Base-by-base conservation (phyloP, 768 basidiomycete species). In the Tephrocybe sp. region DNA sequence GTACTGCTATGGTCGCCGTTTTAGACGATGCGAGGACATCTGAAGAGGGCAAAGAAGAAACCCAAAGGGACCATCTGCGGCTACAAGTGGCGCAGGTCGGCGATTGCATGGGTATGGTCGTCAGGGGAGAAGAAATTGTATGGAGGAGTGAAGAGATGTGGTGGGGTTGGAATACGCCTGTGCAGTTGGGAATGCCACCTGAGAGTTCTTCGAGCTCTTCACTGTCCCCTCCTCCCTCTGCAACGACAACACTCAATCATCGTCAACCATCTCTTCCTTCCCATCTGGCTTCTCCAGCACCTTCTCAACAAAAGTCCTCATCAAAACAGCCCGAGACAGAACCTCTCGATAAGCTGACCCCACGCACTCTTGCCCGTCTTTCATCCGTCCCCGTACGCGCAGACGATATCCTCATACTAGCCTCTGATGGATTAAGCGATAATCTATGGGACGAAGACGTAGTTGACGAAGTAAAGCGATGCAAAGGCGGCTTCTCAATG, bases 131-230 rank as follows among this genome's bases (percentile, higher is more conserved):
- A 38, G 74, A 81, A 46, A 83, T 97, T 37, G 80, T 83, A 1
- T 97, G 92, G 84, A 77, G 93, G 25, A 88, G 84, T 42, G 81
- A 89, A 36, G 94, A 97, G 66, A 94, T 95, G 90, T 94, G 93
- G 82, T 93, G 91, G 79, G 78, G 76, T 12, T 73, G 61, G 57
- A 76, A 77, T 64, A 78, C 71, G 25, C 77, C 77, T 0, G 74
- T 76, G 1, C 74, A 77, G 57, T 61, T 79, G 18, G 68, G 33
- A 4, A 34, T 34, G 33, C 33, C 33, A n/a, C 33, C 33, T 4
- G 5, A 7, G 33, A 34, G 11, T 29, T 5, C 27, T 29, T 29
- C 27, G 11, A 29, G 6, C 11, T 29, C 27, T 29, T 29, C 27
- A 5, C 5, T 71, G 5, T 10, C 18, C 70, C 71, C 50, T 29